Evolutionary conservation across 1,284 basidiomycete genomes (phyloP).

Genomic region (Meripilus lineatus): DNA sequence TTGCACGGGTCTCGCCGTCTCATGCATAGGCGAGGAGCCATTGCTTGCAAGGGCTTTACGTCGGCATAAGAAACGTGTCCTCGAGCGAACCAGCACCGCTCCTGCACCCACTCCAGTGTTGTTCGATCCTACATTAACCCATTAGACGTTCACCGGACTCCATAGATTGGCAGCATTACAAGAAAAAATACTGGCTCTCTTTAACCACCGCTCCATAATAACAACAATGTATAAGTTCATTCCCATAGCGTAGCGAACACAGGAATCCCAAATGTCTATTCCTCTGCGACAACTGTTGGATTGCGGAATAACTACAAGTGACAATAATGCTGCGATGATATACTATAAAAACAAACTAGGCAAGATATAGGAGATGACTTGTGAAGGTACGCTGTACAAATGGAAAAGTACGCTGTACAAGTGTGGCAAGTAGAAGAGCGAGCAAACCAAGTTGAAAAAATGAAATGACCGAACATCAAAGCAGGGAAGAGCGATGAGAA

Average conservation of each 20-base stretch:
- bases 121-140: too few relatives aligned
- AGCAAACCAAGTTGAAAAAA: constrained; percentile 13
- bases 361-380: constrained; percentile 23
- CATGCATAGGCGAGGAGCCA: constrained; percentile 46
- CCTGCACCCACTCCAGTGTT: too few relatives aligned
- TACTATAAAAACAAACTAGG: constrained; percentile 36
- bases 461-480: constrained; percentile 15
- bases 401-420: constrained; percentile 35
- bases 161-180: too few relatives aligned
- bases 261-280: too few relatives aligned
- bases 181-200: too few relatives aligned
- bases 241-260: too few relatives aligned
- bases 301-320: constrained; percentile 62
- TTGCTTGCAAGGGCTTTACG: constrained; percentile 22
- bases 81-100: too few relatives aligned
- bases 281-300: too few relatives aligned
- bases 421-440: constrained; percentile 16
- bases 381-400: constrained; percentile 35
- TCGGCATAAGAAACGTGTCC: too few relatives aligned
- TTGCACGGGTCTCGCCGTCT: constrained; percentile 35
- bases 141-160: too few relatives aligned
- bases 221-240: too few relatives aligned
- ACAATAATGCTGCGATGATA: constrained; percentile 55
- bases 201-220: too few relatives aligned
- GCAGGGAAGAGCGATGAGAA: constrained; percentile 36